Base-by-base conservation (phyloP, 208 protist genomes). In the Leishmania gerbilli region DNA sequence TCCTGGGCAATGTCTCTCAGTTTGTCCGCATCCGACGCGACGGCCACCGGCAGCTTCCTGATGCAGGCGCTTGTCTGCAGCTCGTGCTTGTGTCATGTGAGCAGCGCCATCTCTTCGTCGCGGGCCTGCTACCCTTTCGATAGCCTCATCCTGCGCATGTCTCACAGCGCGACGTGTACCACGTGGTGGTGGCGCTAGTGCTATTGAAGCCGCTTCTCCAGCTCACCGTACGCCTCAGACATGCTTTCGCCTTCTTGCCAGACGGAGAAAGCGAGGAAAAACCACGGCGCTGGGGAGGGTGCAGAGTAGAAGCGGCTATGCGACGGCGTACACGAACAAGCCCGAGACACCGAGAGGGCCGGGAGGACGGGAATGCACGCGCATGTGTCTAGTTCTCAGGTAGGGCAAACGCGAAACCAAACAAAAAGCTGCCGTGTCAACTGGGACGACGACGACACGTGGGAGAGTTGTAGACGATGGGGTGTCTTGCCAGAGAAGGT, bases 131-230 rank as follows among this genome's bases (percentile, higher is more conserved):
- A 62, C 42, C 80, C 87, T 68, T 89, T 91, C 0, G 82, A 78
- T 0, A 88, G 90, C 89, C 93, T 95, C 49, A 88, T 86, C 31
- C 86, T 81, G 24, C 81, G 79, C 58, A 79, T 34, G 79, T 96
- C 94, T 90, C 92, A 97, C 1, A 76, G 19, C 0, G 79, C 79
- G 0, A 95, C 71, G 17, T 47, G 68, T 1, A 86, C 42, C 17
- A 94, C 69, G 75, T 92, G 86, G 19, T 90, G 85, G 74, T 90
- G 85, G 76, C 77, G 83, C 71, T 91, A 87, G 4, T 87, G 40
- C 68, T 82, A 65, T 17, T 77, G 74, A 75, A 91, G 91, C 27
- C 89, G 40, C 60, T 72, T 72, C 84, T 91, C 84, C 19, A 95
- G 82, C 40, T 90, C 74, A 11, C 88, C 81, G 78, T 96, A 92